Conservation (phyloP, 129 eudicot species). For the Mikania micrantha region DNA sequence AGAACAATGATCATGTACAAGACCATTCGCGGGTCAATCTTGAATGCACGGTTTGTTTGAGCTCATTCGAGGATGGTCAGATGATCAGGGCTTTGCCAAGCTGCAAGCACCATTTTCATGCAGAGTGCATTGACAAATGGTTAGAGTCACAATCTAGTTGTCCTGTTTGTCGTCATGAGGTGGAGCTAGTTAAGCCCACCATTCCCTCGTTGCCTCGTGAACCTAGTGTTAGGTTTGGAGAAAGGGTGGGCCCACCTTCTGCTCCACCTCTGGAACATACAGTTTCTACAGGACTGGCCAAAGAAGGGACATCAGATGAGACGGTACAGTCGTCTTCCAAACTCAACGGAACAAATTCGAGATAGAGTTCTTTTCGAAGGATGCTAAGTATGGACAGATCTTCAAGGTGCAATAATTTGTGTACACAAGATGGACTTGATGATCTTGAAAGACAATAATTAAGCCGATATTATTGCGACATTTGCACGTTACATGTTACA, state of each 20-base stretch:
- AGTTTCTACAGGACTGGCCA: neutral
- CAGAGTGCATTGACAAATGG: constrained; percentile 65
- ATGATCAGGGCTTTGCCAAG: constrained; percentile 43
- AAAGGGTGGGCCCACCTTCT: constrained; percentile 23
- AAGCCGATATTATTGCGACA: neutral
- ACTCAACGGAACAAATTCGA: constrained; percentile 34
- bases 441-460: constrained; percentile 65
- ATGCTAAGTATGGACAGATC: constrained; percentile 54
- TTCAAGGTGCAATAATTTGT: constrained; percentile 32
- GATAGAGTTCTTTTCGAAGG: constrained; percentile 54
- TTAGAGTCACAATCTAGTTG: constrained; percentile 52
- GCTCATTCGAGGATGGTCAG: constrained; percentile 45
- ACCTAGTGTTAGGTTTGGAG: constrained; percentile 19
- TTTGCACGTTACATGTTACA: neutral
- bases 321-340: constrained; percentile 18
- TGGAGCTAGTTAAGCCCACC: constrained; percentile 25
- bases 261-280: constrained; percentile 41
- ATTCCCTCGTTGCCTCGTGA: constrained; percentile 37
- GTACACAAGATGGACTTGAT: constrained; percentile 29
- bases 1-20: neutral
- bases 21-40: neutral
- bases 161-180: constrained; percentile 61
- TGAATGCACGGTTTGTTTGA: constrained; percentile 72
- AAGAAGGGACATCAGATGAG: constrained; percentile 34
- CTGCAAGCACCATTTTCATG: constrained; percentile 61